Evolutionary conservation across 2,329 filamentous ascomycete genomes (phyloP), one percentile per base, ranked within the genome.

Genomic region (Stagonosporopsis cucurbitacearum): DNA sequence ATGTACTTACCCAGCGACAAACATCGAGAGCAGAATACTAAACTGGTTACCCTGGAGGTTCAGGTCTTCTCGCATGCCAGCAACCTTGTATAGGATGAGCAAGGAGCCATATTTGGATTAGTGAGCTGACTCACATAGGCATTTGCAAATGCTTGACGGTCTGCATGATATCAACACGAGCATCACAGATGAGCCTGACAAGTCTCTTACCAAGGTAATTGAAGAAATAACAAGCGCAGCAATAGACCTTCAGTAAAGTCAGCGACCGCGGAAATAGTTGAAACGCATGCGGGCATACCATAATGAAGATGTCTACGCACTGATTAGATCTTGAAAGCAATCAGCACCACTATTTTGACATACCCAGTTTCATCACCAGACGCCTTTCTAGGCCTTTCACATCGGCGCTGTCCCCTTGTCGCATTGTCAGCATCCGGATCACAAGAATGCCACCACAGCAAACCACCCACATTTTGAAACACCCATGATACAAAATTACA

Each of bases 191-290:
- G 2, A 15, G 2, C 2, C 26, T 35, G 6, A 6, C 2, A 4
- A 23, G 25, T 2, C 7, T 32, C 54, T 37, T 40, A 68, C 65
- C 66, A 20, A 69, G 65, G 37, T 69, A 69, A 35, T 69, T 69
- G 54, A 69, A 66, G 46, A 69, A 69, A 42, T 68, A 69, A 17
- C 57, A 58, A 12, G 64, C 59, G 25, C 66, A 69, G 45, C 63
- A 68, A 26, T 62, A 69, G 3, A 58, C 58, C 63, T 66, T 30
- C 1, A 1, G 12, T 28, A 15, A 15, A 32, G 4, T 25, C 46
- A 45, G 26, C 13, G 4, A 13, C n/a, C 6, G 15, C 5, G 4
- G 4, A 19, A 15, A 11, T 9, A 32, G 2, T 12, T 3, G 5
- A 8, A 9, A 30, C 2, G 9, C 12, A 6, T 8, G 3, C 11